A percentile compares a stretch with the other conserved stretches of the same genome.
Conservation (phyloP, 2,329 filamentous ascomycete genomes). For the Xylariaceae sp. region DNA sequence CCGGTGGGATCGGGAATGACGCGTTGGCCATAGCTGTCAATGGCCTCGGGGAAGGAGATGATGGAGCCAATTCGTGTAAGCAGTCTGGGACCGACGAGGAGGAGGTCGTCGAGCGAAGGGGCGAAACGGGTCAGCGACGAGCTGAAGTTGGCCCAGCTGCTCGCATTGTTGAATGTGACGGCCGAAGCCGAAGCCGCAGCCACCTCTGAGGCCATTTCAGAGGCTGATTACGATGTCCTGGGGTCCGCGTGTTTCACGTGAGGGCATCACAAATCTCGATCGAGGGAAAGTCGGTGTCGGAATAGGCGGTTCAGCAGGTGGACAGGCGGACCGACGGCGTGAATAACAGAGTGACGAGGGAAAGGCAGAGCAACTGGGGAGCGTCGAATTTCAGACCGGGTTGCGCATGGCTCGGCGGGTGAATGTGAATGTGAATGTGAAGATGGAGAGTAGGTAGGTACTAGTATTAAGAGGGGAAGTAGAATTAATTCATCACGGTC, state of each 20-base stretch:
- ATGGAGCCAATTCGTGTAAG: constrained; percentile 58
- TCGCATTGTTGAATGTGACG: constrained; percentile 38
- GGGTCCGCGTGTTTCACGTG: background rate
- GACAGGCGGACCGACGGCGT: background rate
- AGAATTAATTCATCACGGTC: background rate
- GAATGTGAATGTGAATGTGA: background rate
- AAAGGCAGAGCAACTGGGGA: background rate
- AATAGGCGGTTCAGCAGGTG: background rate
- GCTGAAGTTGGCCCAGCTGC: constrained; percentile 50
- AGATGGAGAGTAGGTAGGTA: background rate
- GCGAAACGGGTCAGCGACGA: constrained; percentile 52
- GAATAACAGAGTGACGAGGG: constrained; percentile 2
- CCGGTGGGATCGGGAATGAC: constrained; percentile 32
- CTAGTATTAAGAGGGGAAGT: background rate
- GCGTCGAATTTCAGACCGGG: constrained; percentile 8
- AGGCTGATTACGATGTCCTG: background rate
- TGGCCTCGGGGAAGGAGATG: constrained; percentile 52
- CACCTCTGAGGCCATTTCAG: constrained; percentile 30
- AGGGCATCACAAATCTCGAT: background rate
- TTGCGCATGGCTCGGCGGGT: constrained; percentile 9
- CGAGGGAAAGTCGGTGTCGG: too few relatives aligned
- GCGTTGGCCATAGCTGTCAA: constrained; percentile 56
- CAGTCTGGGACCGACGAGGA: constrained; percentile 65
- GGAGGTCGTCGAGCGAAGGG: constrained; percentile 62
- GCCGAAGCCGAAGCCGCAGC: constrained; percentile 29